These are phyloP conservation scores for Sporothrix pallida DNA, from an alignment of 2,329 filamentous ascomycete species.

Conservation along the genomic window DNA sequence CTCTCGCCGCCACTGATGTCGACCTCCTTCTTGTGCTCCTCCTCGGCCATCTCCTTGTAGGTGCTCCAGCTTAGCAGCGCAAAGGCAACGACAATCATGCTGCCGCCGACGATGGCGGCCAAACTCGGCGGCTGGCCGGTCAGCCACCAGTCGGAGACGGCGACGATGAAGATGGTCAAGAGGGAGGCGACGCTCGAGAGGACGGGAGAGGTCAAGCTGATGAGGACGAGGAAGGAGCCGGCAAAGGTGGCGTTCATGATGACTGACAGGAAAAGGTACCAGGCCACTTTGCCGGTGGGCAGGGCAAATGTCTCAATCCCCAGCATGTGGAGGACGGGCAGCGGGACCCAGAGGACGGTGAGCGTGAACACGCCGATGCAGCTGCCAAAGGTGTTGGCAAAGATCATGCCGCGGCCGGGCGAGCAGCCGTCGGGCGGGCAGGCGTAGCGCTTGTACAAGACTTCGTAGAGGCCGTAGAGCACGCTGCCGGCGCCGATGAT, in stretches of 20 bases:
- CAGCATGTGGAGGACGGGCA: slow-evolving; percentile 80
- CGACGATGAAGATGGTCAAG: slow-evolving; percentile 95
- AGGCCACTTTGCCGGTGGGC: slow-evolving; percentile 76
- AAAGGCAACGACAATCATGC: slow-evolving; percentile 88
- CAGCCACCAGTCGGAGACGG: slow-evolving; percentile 84
- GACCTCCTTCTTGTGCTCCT: slow-evolving; percentile 66
- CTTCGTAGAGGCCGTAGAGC: slow-evolving; percentile 95
- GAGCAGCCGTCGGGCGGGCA: slow-evolving; percentile 90
- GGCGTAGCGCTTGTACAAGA: slow-evolving; percentile 90
- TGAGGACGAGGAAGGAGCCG: slow-evolving; percentile 89
- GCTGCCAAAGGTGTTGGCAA: slow-evolving; percentile 90
- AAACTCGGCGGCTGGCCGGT: slow-evolving; percentile 76
- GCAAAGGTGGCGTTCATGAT: slow-evolving; percentile 90
- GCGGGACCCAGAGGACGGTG: slow-evolving; percentile 85
- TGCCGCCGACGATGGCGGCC: slow-evolving; percentile 79
- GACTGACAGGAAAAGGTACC: slow-evolving; percentile 80
- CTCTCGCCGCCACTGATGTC: slow-evolving; percentile 40
- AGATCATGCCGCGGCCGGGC: slow-evolving; percentile 89
- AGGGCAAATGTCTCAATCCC: slow-evolving; percentile 84
- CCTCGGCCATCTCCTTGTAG: slow-evolving; percentile 90
- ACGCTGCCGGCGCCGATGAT: slow-evolving; percentile 91
- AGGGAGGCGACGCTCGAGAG: slow-evolving; percentile 90
- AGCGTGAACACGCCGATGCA: slow-evolving; percentile 88
- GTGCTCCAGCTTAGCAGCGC: slow-evolving; percentile 87
- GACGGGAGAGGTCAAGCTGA: slow-evolving; percentile 90